Conservation (phyloP, 345 rosid species). For the Aquilaria sinensis region DNA sequence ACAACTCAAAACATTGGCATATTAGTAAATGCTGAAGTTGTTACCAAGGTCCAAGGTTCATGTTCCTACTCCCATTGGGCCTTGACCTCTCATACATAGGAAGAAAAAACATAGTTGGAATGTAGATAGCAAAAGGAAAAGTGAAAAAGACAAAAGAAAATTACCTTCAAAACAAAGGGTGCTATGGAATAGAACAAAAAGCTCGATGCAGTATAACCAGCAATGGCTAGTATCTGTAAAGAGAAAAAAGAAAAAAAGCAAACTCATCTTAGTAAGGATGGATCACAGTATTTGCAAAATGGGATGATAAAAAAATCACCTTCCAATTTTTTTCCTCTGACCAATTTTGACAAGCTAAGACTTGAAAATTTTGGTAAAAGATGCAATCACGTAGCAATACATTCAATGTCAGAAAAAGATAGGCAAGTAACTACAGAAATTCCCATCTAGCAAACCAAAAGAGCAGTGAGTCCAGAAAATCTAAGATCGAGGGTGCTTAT, state of each 20-base stretch:
- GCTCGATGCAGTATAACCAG: constrained; percentile 28
- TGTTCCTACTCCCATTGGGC: no score
- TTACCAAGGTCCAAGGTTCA: neutral
- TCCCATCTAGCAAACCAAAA: no score
- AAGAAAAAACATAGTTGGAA: neutral
- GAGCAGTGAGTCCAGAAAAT: neutral
- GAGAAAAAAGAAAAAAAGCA: neutral
- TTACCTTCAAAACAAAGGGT: constrained; percentile 49
- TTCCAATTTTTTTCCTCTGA: no score
- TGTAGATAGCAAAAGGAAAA: neutral
- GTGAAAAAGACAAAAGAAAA: neutral
- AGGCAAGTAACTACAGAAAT: no score
- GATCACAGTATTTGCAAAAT: neutral
- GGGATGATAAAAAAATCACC: neutral
- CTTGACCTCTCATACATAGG: neutral
- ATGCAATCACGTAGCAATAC: no score
- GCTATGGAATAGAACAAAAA: constrained; percentile 33
- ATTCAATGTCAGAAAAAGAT: no score
- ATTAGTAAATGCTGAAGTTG: neutral
- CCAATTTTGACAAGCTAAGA: no score
- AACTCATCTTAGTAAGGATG: neutral
- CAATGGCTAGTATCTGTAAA: constrained; percentile 37
- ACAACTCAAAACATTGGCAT: no score
- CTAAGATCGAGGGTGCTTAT: constrained; percentile 23
- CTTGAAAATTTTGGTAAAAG: no score